phyloP scores from a whole-genome alignment of 1,284 basidiomycete genomes.

The Exobasidium rhododendri region DNA sequence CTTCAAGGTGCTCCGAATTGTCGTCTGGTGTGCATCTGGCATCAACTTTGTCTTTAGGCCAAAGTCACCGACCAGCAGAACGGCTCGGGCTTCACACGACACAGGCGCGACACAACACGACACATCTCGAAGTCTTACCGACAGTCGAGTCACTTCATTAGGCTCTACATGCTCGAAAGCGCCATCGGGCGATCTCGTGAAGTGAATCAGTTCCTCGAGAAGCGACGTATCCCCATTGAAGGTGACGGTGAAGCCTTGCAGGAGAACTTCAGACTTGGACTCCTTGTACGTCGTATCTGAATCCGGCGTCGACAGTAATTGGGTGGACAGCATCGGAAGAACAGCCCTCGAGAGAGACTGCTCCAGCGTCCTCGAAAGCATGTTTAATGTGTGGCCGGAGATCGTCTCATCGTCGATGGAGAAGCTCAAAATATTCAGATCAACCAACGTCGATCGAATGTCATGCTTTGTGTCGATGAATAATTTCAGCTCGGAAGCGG shows the following conservation, averaged over 20 bases:
- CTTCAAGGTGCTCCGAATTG: slow-evolving; percentile 25
- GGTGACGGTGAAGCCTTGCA: slow-evolving; percentile 68
- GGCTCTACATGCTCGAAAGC: slow-evolving; percentile 91
- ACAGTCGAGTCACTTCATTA: slow-evolving; percentile 75
- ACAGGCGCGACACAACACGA: slow-evolving; percentile 25
- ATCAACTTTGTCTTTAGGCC: slow-evolving; percentile 35
- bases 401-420: background rate
- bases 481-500: slow-evolving; percentile 20
- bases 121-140: slow-evolving; percentile 27
- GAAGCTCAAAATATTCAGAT: slow-evolving; percentile 1
- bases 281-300: slow-evolving; percentile 73
- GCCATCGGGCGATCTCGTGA: slow-evolving; percentile 80
- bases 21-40: slow-evolving; percentile 32
- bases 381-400: background rate
- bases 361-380: slow-evolving; percentile 26
- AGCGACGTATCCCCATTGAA: slow-evolving; percentile 64
- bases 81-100: slow-evolving; percentile 18
- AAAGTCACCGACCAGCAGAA: slow-evolving; percentile 31
- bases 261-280: slow-evolving; percentile 65
- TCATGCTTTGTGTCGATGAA: slow-evolving; percentile 26
- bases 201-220: slow-evolving; percentile 65
- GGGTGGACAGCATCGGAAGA: slow-evolving; percentile 62
- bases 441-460: background rate
- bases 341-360: slow-evolving; percentile 17
- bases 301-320: slow-evolving; percentile 67